Evolutionary conservation across 805 yeast species (phyloP).

Genomic region (Wickerhamomyces canadensis): DNA sequence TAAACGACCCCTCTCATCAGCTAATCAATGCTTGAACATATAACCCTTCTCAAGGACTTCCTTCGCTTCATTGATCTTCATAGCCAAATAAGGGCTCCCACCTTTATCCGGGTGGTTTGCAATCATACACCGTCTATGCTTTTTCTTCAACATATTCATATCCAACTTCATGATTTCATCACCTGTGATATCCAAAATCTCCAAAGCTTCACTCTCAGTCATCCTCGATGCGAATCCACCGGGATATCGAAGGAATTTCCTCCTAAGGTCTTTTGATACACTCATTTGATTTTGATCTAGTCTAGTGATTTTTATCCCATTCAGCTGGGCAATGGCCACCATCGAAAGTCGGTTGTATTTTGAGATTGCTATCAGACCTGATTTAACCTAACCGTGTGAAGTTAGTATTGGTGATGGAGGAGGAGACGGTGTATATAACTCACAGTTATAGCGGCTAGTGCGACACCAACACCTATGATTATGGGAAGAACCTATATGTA

Average conservation of each 20-base stretch:
- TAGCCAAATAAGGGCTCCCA: constrained; percentile 75
- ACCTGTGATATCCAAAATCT: constrained; percentile 54
- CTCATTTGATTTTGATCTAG: constrained; percentile 10
- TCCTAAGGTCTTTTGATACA: constrained; percentile 17
- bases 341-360: constrained; percentile 29
- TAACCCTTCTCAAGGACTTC: constrained; percentile 67
- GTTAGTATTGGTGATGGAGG: constrained; percentile 2
- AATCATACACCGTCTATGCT: constrained; percentile 74
- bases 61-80: constrained; percentile 84
- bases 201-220: constrained; percentile 68
- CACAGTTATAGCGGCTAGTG: constrained; percentile 44
- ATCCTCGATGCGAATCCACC: constrained; percentile 65
- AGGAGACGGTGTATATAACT: constrained; percentile 12
- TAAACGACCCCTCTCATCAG: too few species aligned
- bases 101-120: constrained; percentile 87
- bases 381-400: constrained; percentile 22
- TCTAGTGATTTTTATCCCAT: constrained; percentile 26
- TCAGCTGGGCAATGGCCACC: constrained; percentile 34
- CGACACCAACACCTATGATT: constrained; percentile 48
- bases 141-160: constrained; percentile 50
- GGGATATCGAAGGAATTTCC: constrained; percentile 32
- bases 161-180: constrained; percentile 47
- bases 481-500: constrained; percentile 40
- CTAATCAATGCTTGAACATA: constrained; percentile 25
- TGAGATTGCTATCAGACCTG: constrained; percentile 29